phyloP scores from a whole-genome alignment of 768 basidiomycete genomes.

The Lactifluus echinatus region DNA sequence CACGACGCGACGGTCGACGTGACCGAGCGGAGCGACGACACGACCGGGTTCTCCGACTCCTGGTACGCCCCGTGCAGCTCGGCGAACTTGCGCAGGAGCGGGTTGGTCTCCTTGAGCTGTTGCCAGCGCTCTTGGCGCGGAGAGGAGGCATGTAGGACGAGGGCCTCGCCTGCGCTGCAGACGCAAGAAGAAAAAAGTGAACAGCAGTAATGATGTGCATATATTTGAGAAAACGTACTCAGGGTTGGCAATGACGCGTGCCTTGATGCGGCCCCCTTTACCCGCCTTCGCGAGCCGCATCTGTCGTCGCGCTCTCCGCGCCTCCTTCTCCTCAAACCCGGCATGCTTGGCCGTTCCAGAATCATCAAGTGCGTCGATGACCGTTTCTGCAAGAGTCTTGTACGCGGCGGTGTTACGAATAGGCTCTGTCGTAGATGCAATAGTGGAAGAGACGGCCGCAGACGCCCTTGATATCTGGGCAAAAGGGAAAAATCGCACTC shows the following conservation, averaged over 20 bases:
- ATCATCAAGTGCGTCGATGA: slow-evolving; percentile 91
- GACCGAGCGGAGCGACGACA: slow-evolving; percentile 71
- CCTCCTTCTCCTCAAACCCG: slow-evolving; percentile 94
- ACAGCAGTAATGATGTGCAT: no score
- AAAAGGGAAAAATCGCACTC: not conserved
- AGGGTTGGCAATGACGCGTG: slow-evolving; percentile 58
- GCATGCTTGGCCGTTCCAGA: slow-evolving; percentile 89
- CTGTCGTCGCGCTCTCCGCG: slow-evolving; percentile 71
- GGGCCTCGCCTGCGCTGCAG: slow-evolving; percentile 70
- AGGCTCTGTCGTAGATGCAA: slow-evolving; percentile 89
- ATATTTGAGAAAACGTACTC: slow-evolving; percentile 55
- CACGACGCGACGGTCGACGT: slow-evolving; percentile 80
- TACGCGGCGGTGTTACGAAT: slow-evolving; percentile 94
- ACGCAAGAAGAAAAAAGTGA: not conserved
- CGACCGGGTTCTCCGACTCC: slow-evolving; percentile 88
- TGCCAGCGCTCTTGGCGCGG: slow-evolving; percentile 77
- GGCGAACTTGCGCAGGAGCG: slow-evolving; percentile 53
- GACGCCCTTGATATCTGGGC: slow-evolving; percentile 76
- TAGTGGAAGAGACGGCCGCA: slow-evolving; percentile 75
- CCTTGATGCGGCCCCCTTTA: slow-evolving; percentile 49
- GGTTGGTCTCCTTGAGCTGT: slow-evolving; percentile 67
- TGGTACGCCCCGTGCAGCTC: slow-evolving; percentile 65
- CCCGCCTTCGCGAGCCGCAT: slow-evolving; percentile 81
- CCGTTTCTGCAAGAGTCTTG: slow-evolving; percentile 79
- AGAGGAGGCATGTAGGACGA: slow-evolving; percentile 80